Evolutionary conservation across 768 basidiomycete genomes (phyloP), one percentile per base, ranked within the genome.

Genomic region (Tylopilus intermedius): DNA sequence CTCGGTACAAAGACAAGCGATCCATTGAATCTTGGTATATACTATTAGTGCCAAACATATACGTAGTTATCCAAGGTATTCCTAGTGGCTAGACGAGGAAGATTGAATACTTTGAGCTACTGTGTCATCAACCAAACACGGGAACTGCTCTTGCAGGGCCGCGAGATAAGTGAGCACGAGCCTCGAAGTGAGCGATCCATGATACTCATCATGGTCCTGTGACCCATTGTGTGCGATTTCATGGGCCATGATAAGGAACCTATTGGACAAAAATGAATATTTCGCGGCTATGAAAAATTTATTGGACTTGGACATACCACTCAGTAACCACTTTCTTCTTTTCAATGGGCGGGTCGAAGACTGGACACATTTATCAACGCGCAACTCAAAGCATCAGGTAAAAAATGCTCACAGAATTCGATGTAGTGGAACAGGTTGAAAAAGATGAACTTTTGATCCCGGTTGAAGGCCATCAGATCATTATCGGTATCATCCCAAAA

Each of bases 211-310:
- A 37, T 37, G 35, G 35, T 37, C 60, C 49, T 54, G 47, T 0
- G 57, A 51, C 10, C 46, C 41, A 9, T 63, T 61, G 51, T 66
- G 66, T 14, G 65, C 66, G 6, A 66, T 57, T 47, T 66, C 65
- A 14, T 66, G 65, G 2, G 58, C 64, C 54, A 68, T 64, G 3
- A 66, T 61, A 32, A 68, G 60, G 30, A 59, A 66, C 65, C 65
- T 66, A 11, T 47, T 38, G 7, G 22, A 39, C 22, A 0, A 11
- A 35, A 37, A 24, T 57, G 8, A 51, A 8, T 39, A 2, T 14
- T 11, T 50, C 22, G 13, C 5, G 6, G 24, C 10, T 7, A 11
- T 2, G 4, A 10, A 7, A 29, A 4, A 6, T 32, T 29, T n/a
- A 33, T 9, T 40, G 4, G 3, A 49, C 58, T 9, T 40, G 4